These are phyloP conservation scores for Xylaria sp. DNA, from an alignment of 2,329 filamentous ascomycete species.

Conservation along the genomic window DNA sequence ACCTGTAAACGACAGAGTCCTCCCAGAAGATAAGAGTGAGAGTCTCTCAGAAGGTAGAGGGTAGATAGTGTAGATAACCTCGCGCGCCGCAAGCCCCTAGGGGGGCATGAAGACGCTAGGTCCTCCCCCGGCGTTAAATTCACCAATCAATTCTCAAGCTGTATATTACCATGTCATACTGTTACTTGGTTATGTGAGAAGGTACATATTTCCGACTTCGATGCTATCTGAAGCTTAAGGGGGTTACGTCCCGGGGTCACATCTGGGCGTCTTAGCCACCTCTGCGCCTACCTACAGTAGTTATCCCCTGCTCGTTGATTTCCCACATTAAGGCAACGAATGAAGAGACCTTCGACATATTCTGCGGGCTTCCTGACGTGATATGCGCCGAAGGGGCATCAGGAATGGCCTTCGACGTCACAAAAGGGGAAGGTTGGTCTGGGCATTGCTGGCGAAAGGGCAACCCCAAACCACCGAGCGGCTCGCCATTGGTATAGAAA, in stretches of 20 bases:
- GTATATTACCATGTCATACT: background rate
- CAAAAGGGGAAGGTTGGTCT: constrained; percentile 26
- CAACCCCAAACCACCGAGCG: background rate
- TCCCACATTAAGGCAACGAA: background rate
- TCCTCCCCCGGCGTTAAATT: background rate
- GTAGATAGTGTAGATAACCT: background rate
- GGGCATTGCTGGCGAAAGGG: background rate
- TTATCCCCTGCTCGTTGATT: background rate
- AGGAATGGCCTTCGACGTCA: constrained; percentile 1
- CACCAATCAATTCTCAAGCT: background rate
- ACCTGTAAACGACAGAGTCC: background rate
- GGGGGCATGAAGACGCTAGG: background rate
- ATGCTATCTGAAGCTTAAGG: background rate
- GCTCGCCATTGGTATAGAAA: constrained; percentile 4
- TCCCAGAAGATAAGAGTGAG: background rate
- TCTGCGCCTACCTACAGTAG: background rate
- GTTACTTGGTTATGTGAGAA: background rate
- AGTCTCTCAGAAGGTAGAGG: background rate
- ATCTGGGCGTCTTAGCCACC: constrained; percentile 7
- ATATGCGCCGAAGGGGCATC: background rate
- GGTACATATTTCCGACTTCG: no score
- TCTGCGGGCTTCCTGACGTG: background rate
- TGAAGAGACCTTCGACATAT: background rate
- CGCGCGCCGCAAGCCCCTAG: background rate
- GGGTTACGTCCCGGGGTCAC: background rate